Evolutionary conservation across 768 basidiomycete species (phyloP), one percentile per base, ranked within the genome.

Genomic region (Amanita rimosa): DNA sequence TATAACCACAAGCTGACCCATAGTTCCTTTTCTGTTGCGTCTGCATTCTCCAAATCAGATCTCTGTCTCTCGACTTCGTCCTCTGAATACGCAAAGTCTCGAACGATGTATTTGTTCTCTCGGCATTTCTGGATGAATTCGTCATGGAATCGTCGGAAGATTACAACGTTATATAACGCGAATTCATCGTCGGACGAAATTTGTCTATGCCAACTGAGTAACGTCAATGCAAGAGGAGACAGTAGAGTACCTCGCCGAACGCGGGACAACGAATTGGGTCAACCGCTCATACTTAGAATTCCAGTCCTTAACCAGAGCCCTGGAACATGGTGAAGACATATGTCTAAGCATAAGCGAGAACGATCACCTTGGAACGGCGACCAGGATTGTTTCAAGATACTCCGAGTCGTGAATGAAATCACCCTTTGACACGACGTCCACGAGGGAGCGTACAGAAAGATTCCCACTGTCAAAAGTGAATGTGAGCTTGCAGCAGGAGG

Each of bases 61-160:
- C 73, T 74, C 60, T 95, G 88, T 64, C 83, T 90, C 52, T 72
- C 72, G 24, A 93, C 69, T 51, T 83, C 83, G 37, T 83, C 83
- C 60, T 90, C 85, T 19, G 93, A 89, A 61, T 76, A 98, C 11
- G 76, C 77, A 62, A 97, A 99, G 55, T 99, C 96, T n/a, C 96
- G 81, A 8, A 92, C 79, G 50, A 93, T 83, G 68, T 57, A 95
- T 92, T 95, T 98, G 64, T 90, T 83, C 63, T 98, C 96, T 52
- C 96, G 73, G 60, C 91, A 95, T 61, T 88, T 94, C 67, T 97
- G 93, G 2, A 81, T 65, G 62, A 95, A 97, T 50, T 94, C 86
- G 55, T 98, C 96, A 59, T 88, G 85, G 33, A 91, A 81, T 56
- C 86, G 82, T 59, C 81, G 81, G 76, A 99, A 99, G 31, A 96